Evolutionary conservation across 2,329 filamentous ascomycete genomes (phyloP).

Genomic region (Mariannaea elegans): DNA sequence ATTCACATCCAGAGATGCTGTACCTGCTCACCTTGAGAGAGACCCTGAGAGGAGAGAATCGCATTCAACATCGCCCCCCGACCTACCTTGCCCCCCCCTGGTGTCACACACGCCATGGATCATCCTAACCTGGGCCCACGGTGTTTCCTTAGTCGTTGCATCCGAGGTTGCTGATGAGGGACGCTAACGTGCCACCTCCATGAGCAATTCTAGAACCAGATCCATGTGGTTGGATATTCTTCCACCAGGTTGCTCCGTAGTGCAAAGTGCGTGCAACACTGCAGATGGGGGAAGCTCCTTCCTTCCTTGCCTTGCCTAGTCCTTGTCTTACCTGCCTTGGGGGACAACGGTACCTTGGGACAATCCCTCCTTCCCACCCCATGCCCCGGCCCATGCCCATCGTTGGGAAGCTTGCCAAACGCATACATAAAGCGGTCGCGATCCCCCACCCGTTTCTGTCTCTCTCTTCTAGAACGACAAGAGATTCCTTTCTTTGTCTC

Average conservation of each 20-base stretch:
- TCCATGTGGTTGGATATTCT: conserved; percentile 17
- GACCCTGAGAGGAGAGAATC: background rate
- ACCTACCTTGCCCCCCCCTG: background rate
- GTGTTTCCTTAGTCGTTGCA: background rate
- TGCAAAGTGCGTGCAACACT: background rate
- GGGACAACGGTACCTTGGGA: background rate
- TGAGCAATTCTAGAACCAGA: conserved; percentile 23
- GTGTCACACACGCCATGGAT: conserved; percentile 6
- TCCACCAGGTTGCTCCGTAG: background rate
- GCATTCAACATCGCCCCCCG: too few relatives aligned
- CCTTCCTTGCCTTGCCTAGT: conserved; percentile 7
- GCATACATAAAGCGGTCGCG: conserved; percentile 18
- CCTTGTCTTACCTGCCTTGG: background rate
- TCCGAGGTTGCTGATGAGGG: background rate
- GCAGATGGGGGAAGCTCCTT: conserved; percentile 11
- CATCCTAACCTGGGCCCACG: background rate
- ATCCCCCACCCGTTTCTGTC: conserved; percentile 13
- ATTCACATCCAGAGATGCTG: conserved; percentile 14
- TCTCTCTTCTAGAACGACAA: conserved; percentile 3
- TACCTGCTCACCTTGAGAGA: background rate
- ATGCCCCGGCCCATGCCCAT: conserved; percentile 4
- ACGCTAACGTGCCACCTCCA: conserved; percentile 8
- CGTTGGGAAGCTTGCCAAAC: conserved; percentile 6
- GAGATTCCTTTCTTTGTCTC: conserved; percentile 15
- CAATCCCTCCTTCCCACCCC: background rate